Base-by-base conservation (phyloP, 2,329 filamentous ascomycete genomes). In the Fusarium zealandicum region DNA sequence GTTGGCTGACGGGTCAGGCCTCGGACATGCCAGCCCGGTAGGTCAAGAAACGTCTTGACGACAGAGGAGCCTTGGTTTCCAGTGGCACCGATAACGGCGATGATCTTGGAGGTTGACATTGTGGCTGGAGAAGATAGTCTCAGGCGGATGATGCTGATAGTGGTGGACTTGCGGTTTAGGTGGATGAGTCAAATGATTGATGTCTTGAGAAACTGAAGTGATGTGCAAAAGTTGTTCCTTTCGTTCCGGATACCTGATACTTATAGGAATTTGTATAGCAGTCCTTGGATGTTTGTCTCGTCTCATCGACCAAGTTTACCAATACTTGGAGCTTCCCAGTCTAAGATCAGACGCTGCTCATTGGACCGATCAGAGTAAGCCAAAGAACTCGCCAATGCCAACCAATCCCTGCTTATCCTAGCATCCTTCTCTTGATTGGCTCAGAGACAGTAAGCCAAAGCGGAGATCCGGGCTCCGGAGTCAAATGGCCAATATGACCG, bases 61-160 rank as follows among this genome's bases (percentile, higher is more conserved):
- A 82, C 80, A 2, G 78, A 79, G 16, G 76, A 74, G 47, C 80
- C 80, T 59, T 82, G 79, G 36, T 71, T 76, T 42, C 76, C 79
- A 3, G 78, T 81, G 8, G 76, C 77, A 2, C 78, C 78, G 27
- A 81, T 70, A 6, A 81, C 69, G 13, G 72, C 72, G 33, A 81
- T 69, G 46, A 75, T 66, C 43, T 71, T 71, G 35, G 47, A 32
- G 1, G 54, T 9, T 8, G 52, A 25, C 61, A 66, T 66, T 10
- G 5, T 40, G 30, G 11, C 51, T 6, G 22, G 9, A 6, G 22
- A 25, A 9, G 6, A 9, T 5, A 8, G 7, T 25, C 9, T 3
- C 6, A 25, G 22, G 3, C 1, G 17, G 20, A 28, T 30, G 3
- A 28, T 22, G 20, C 6, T 47, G 22, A 8, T 13, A 12, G 17